phyloP scores from a whole-genome alignment of 208 protist species.

The Crithidia fasciculata region DNA sequence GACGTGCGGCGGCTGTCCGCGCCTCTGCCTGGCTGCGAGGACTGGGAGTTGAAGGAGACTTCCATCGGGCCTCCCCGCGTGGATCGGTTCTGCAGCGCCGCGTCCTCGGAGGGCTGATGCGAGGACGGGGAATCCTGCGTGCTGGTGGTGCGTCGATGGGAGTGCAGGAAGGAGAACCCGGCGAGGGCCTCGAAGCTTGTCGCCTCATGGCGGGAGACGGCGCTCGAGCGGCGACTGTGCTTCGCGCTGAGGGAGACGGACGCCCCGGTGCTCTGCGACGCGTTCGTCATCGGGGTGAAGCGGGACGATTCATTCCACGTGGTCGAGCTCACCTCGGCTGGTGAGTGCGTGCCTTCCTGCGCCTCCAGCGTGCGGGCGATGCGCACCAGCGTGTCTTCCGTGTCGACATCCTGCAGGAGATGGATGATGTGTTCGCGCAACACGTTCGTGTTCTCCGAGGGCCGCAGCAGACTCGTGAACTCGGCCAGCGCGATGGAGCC shows the following conservation, averaged over 20 bases:
- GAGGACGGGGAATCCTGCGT: constrained; percentile 30
- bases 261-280: constrained; percentile 19
- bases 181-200: constrained; percentile 25
- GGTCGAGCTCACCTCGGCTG: constrained; percentile 24
- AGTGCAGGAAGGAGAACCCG: constrained; percentile 33
- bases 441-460: constrained; percentile 32
- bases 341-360: not conserved
- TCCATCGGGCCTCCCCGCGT: constrained; percentile 22
- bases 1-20: constrained; percentile 19
- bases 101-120: constrained; percentile 24
- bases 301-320: constrained; percentile 26
- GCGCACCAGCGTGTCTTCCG: constrained; percentile 54
- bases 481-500: constrained; percentile 61
- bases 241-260: constrained; percentile 17
- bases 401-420: constrained; percentile 58
- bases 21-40: constrained; percentile 10
- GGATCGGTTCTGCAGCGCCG: not conserved
- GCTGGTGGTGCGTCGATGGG: constrained; percentile 11
- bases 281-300: constrained; percentile 15
- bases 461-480: constrained; percentile 60
- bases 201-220: constrained; percentile 17
- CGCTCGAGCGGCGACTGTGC: constrained; percentile 19
- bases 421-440: constrained; percentile 67
- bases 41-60: constrained; percentile 28
- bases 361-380: constrained; percentile 53